These are phyloP conservation scores for Russula ochroleuca DNA, from an alignment of 768 basidiomycete genomes.

Conservation along the genomic window DNA sequence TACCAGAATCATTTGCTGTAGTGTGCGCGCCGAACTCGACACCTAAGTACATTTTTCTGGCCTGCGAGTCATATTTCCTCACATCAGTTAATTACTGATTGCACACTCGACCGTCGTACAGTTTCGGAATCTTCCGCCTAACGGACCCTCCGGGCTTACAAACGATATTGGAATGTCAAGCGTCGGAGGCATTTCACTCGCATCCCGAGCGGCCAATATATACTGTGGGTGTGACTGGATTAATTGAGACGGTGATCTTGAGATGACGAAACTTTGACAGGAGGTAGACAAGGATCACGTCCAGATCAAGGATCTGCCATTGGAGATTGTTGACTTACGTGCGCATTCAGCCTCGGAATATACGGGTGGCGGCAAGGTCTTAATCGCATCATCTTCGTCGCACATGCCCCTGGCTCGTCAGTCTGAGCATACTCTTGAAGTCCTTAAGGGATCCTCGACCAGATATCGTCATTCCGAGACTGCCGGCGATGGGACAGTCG, in stretches of 20 bases:
- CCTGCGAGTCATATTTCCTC: not conserved
- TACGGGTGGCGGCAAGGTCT: no score
- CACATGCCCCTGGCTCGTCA: no score
- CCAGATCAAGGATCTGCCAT: constrained; percentile 60
- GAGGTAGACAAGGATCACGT: constrained; percentile 86
- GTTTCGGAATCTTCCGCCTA: constrained; percentile 85
- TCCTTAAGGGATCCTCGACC: no score
- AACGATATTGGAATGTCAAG: constrained; percentile 61
- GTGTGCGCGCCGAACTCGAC: constrained; percentile 81
- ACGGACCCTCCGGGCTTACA: constrained; percentile 84
- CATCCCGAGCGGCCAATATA: constrained; percentile 83
- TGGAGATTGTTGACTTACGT: constrained; percentile 85
- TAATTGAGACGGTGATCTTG: not conserved
- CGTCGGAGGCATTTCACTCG: constrained; percentile 79
- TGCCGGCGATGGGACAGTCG: no score
- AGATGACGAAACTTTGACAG: constrained; percentile 35
- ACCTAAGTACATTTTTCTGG: constrained; percentile 53
- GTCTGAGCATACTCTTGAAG: no score
- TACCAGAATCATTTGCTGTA: constrained; percentile 89
- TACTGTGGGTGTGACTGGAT: constrained; percentile 51
- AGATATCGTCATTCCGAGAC: no score
- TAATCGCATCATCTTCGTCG: no score
- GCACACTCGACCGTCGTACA: constrained; percentile 30
- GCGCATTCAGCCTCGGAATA: no score
- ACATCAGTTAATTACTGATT: constrained; percentile 8